Evolutionary conservation across 345 rosid genomes (phyloP).

Genomic region (Populus alba): DNA sequence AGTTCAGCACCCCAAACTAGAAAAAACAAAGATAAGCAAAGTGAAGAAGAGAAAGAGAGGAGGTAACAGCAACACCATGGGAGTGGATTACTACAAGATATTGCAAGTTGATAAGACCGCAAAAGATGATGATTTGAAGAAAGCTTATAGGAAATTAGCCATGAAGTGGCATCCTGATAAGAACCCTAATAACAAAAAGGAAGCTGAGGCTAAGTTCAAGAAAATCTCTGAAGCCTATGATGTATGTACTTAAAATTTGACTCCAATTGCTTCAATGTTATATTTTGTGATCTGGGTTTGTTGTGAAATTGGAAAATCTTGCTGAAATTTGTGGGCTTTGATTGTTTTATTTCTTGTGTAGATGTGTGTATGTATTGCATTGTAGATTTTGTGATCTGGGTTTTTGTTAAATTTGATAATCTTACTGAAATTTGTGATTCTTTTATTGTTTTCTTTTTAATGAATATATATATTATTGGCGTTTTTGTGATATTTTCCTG

Average conservation of each 20-base stretch:
- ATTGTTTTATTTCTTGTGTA: no score
- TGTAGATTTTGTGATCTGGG: neutral
- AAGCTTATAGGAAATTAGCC: constrained; percentile 15
- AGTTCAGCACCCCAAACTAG: no score
- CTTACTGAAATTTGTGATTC: neutral
- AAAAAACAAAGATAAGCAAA: no score
- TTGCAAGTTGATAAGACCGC: constrained; percentile 18
- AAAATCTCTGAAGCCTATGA: constrained; percentile 32
- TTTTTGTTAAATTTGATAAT: no score
- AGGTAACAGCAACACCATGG: constrained; percentile 6
- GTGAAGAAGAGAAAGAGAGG: neutral
- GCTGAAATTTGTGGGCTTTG: neutral
- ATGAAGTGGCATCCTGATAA: constrained; percentile 11
- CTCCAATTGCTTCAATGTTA: neutral
- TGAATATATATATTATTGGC: no score
- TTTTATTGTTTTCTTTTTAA: neutral
- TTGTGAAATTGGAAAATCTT: neutral
- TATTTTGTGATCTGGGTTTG: neutral
- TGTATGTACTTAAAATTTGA: neutral
- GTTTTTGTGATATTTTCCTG: no score
- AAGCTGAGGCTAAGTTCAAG: constrained; percentile 30
- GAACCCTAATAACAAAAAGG: constrained; percentile 15
- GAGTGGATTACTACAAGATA: constrained; percentile 29
- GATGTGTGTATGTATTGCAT: no score
- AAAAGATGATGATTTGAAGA: constrained; percentile 29